Evolutionary conservation across 2,329 filamentous ascomycete species (phyloP).

Genomic region (Cladosporium velox): DNA sequence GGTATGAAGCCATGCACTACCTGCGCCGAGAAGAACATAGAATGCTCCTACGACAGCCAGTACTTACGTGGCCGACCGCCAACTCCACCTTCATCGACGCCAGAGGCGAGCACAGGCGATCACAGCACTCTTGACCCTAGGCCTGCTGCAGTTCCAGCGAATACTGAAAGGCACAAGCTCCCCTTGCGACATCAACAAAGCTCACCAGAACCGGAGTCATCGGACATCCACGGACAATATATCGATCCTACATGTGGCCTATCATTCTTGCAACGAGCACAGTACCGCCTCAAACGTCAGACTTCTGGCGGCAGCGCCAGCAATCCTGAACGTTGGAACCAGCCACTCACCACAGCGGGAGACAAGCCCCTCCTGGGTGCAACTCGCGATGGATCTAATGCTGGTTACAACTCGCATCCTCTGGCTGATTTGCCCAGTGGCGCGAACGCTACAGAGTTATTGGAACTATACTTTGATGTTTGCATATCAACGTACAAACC

Average conservation of each 20-base stretch:
- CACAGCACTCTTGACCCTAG: background rate
- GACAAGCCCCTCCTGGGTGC: slow-evolving; percentile 50
- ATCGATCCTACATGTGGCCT: slow-evolving; percentile 55
- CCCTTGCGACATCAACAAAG: slow-evolving; percentile 9
- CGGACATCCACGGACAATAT: slow-evolving; percentile 58
- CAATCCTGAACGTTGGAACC: slow-evolving; percentile 27
- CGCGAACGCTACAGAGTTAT: slow-evolving; percentile 43
- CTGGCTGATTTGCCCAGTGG: slow-evolving; percentile 35
- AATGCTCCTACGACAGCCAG: slow-evolving; percentile 50
- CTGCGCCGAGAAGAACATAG: slow-evolving; percentile 33
- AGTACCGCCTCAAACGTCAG: slow-evolving; percentile 59
- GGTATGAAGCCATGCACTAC: slow-evolving; percentile 40
- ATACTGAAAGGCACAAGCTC: background rate
- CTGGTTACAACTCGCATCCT: background rate
- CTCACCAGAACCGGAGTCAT: slow-evolving; percentile 51
- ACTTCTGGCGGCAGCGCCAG: slow-evolving; percentile 22
- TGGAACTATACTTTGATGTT: slow-evolving; percentile 61
- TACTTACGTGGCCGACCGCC: slow-evolving; percentile 49
- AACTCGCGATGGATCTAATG: slow-evolving; percentile 28
- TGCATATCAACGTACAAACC: slow-evolving; percentile 63
- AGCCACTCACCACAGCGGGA: slow-evolving; percentile 52
- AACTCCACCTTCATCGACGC: slow-evolving; percentile 39
- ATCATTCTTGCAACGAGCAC: slow-evolving; percentile 64
- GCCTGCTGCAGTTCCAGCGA: background rate
- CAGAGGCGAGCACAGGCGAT: slow-evolving; percentile 9